Conservation (phyloP, 2,329 filamentous ascomycete genomes). For the Cryphonectria carpinicola region DNA sequence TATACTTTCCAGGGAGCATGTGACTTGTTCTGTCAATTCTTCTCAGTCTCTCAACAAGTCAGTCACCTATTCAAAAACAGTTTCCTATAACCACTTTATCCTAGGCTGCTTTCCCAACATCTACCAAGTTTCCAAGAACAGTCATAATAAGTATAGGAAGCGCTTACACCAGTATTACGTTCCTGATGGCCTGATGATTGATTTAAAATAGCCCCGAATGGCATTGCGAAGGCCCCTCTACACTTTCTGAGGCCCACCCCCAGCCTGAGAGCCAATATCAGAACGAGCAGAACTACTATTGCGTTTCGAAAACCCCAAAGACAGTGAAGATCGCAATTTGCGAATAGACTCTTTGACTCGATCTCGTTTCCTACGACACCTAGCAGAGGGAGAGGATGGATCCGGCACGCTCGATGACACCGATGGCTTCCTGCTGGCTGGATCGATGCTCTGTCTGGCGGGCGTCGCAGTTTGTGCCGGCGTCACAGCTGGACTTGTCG, state of each 20-base stretch:
- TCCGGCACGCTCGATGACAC: conserved; percentile 14
- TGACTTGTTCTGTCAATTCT: too few relatives aligned
- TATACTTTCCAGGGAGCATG: too few relatives aligned
- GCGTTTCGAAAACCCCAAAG: conserved; percentile 19
- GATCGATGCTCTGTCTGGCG: conserved; percentile 5
- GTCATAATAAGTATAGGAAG: too few relatives aligned
- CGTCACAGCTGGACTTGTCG: neutral
- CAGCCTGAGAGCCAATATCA: neutral
- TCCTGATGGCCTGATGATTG: too few relatives aligned
- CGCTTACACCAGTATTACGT: too few relatives aligned
- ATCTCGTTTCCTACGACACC: conserved; percentile 20
- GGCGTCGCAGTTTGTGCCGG: neutral
- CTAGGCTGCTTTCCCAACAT: too few relatives aligned
- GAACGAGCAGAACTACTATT: conserved; percentile 17
- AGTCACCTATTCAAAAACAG: too few relatives aligned
- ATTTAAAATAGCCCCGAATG: too few relatives aligned
- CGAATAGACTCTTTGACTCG: conserved; percentile 19
- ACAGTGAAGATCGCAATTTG: conserved; percentile 19
- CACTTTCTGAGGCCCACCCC: neutral
- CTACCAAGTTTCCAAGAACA: too few relatives aligned
- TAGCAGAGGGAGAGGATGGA: conserved; percentile 8
- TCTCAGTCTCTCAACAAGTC: too few relatives aligned
- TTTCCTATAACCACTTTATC: too few relatives aligned
- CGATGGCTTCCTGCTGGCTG: conserved; percentile 1
- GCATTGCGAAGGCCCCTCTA: too few relatives aligned